Evolutionary conservation across 345 rosid species (phyloP), one percentile per base, ranked within the genome.

Genomic region (Rhizophora apiculata): DNA sequence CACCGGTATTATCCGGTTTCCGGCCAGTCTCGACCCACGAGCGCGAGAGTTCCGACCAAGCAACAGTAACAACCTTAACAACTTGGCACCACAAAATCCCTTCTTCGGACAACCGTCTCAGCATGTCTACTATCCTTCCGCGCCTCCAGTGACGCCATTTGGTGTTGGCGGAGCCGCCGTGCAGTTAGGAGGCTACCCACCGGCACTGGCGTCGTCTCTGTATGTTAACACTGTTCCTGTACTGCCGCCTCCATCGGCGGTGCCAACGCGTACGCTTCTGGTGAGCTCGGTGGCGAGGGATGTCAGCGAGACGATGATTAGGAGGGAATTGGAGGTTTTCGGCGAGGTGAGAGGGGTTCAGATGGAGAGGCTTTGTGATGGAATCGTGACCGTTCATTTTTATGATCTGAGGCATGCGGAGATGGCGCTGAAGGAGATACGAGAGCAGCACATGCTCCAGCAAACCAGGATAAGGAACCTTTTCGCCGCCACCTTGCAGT

Each of bases 301-400:
- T 51, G 85, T 82, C 34, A 86, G 81, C 68, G 97, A 89, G 86
- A 39, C 88, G 34, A 39, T 64, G 62, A 60, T 95, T 71, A 79
- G 89, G 74, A 77, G 81, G 55, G 99, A 95, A 71, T 63, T 95
- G 77, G 96, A 87, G 78, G 83, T 74, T 6, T 92, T 85, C 69
- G 99, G 99, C 2, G 96, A 86, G 52, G 89, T 95, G 3, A 85
- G 97, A 54, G 93, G 93, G 52, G 88, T 95, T 9, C 86, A 86
- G 82, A 92, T 95, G 97, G 99, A 95, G 69, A 85, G 93, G 48
- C 79, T 82, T 1, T 6, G 69, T 1, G 93, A 92, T 19, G 99
- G 96, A 46, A 75, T 85, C 77, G 92, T 88, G 78, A 88, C 89
- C 66, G 96, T 95, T 31, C 87, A 92, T 69, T 95, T 95, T 81